Evolutionary conservation across 768 basidiomycete species (phyloP), one percentile per base, ranked within the genome.

Genomic region (Porpolomopsis calyptriformis): DNA sequence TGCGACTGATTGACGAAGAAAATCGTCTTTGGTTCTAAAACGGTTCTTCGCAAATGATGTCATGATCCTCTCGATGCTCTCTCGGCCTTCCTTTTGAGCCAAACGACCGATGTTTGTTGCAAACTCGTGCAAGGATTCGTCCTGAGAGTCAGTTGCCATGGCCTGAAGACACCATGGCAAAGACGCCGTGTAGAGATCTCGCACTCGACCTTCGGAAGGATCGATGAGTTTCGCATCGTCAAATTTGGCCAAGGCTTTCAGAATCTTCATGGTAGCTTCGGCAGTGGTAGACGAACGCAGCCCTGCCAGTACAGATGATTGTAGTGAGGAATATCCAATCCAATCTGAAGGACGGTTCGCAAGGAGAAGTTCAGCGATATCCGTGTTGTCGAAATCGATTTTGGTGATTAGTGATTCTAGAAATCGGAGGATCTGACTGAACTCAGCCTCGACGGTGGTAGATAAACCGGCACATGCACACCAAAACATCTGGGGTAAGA

Each of bases 11-110:
- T 96, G 90, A 4, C 89, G 80, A 48, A 94, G 73, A 65, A 94
- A 94, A 63, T 96, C 92, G 43, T 97, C 92, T 56, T 82, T 82
- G 1, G 90, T 90, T 40, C 92, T 73, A 71, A 97, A 96, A 42
- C 86, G 82, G 18, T 73, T 70, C 62, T 88, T 88, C 46, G 85
- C 78, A 54, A 93, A 93, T 2, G 88, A 91, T 3, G 72, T 81
- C 83, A 94, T 86, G 56, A 97, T 85, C 40, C 86, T 82, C 44
- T 78, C 73, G 54, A 96, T 86, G 55, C 82, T 85, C n/a, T 76
- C 72, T 23, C 80, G 74, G 22, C 78, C 80, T 52, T 89, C 84
- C 40, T 66, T 60, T 33, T 77, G 77, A 2, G 93, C 92, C 14
- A 96, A 70, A 9, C 58, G 62, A 23, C 80, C 77, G 27, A 97